phyloP scores from a whole-genome alignment of 805 yeast species.

The Saccharomycopsis malanga region DNA sequence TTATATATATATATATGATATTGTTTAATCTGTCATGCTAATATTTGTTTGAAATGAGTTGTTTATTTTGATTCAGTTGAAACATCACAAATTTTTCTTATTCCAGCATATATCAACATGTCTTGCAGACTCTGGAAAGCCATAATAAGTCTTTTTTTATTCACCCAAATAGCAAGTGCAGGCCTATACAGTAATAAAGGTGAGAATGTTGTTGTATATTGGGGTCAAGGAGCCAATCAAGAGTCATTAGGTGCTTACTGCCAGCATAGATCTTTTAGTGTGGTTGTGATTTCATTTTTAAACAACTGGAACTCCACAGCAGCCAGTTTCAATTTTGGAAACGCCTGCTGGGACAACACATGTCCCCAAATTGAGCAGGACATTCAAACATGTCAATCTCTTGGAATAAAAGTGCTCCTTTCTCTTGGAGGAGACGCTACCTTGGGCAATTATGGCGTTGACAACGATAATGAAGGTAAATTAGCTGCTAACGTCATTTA shows the following conservation, averaged over 20 bases:
- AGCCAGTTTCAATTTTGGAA: conserved; percentile 41
- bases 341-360: conserved; percentile 25
- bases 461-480: conserved; percentile 71
- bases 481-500: conserved; percentile 52
- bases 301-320: conserved; percentile 22
- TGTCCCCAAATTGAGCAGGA: conserved; percentile 46
- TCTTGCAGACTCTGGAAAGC: background rate
- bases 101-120: no score
- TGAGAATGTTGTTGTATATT: conserved; percentile 55
- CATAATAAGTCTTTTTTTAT: background rate
- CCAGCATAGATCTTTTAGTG: conserved; percentile 12
- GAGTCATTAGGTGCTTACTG: conserved; percentile 39
- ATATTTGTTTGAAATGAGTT: no score
- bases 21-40: no score
- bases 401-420: conserved; percentile 69
- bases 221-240: conserved; percentile 65
- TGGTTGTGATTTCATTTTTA: conserved; percentile 17
- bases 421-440: conserved; percentile 44
- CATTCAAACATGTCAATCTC: conserved; percentile 62
- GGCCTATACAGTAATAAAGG: conserved; percentile 17
- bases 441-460: conserved; percentile 75
- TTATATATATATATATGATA: no score
- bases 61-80: no score
- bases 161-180: background rate
- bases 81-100: no score